Evolutionary conservation across 495 filamentous ascomycete species (phyloP).

Genomic region (Astrothelium macrocarpum): DNA sequence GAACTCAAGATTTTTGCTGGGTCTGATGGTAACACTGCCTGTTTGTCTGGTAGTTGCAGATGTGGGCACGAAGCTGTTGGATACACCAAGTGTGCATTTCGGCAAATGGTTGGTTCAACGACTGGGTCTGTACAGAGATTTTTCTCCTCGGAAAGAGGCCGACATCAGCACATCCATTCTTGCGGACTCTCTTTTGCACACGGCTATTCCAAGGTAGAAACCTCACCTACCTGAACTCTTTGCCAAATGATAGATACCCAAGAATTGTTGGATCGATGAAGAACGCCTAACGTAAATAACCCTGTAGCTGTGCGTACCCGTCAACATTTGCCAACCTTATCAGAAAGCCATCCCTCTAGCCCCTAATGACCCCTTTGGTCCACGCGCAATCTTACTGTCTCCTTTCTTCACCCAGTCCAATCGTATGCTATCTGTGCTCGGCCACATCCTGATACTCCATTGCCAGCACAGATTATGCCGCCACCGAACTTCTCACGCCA

Average conservation of each 20-base stretch:
- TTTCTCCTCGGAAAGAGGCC: not conserved
- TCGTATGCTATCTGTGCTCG: no score
- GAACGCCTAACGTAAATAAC: not conserved
- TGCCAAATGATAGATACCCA: not conserved
- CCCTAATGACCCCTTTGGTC: no score
- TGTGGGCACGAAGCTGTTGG: constrained; percentile 43
- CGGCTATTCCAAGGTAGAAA: not conserved
- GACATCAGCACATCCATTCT: not conserved
- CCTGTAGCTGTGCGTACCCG: not conserved
- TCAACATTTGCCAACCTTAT: not conserved
- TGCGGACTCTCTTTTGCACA: not conserved
- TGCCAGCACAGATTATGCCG: no score
- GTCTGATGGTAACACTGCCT: constrained; percentile 46
- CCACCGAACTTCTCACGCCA: no score
- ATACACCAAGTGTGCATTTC: constrained; percentile 47
- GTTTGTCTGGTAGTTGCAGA: constrained; percentile 48
- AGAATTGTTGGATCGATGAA: not conserved
- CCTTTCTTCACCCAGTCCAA: no score
- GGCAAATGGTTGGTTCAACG: constrained; percentile 36
- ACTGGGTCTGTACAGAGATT: not conserved
- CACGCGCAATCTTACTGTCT: no score
- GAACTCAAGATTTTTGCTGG: constrained; percentile 42
- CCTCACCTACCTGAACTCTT: not conserved
- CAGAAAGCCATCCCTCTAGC: no score
- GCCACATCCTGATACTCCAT: no score